Base-by-base conservation (phyloP, 495 filamentous ascomycete species). In the Pyronema domesticum region DNA sequence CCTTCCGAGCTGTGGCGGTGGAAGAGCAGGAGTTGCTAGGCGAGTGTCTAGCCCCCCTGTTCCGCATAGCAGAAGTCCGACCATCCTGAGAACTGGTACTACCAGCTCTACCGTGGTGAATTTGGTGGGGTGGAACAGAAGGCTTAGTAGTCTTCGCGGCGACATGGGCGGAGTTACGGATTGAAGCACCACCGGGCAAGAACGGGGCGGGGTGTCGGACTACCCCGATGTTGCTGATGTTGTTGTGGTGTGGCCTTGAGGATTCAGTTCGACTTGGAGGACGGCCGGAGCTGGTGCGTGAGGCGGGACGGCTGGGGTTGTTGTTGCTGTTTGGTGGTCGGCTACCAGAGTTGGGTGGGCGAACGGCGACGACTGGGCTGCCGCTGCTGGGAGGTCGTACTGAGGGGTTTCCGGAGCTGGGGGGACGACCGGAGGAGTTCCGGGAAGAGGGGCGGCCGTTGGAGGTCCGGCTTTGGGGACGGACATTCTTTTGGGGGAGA, bases 121-220 rank as follows among this genome's bases (percentile, higher is more conserved):
- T 30, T 30, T 30, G 23, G 5, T 30, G 23, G 23, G 23, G 23
- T 30, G 23, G 23, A 5, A 30, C 23, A 14, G 53, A 60, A 34
- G 77, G 68, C 17, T 85, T 80, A 15, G 82, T 74, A 37, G 68
- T 73, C 65, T 89, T 94, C 6, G 80, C 70, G 34, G 73, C 79
- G 57, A 83, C 72, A 67, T 94, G 85, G 54, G 94, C 86, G 3
- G 86, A 89, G 61, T 85, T 80, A 23, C 76, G 73, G 55, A 76
- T 74, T 3, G 88, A 83, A 11, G 74, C 74, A 18, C 85, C 85
- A 36, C 85, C 81, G 36, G 87, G 86, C 37, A 95, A 68, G 58
- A 94, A 94, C n/a, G 89, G 84, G 4, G 74, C 67, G 34, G 77
- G 80, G 14, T 74, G 67, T 66, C 78, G 80, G 57, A 80, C 80